Percentiles rank a stretch among this genome's conserved stretches.
Conservation (phyloP, 2,329 filamentous ascomycete species). For the Passalora sequoiae region DNA sequence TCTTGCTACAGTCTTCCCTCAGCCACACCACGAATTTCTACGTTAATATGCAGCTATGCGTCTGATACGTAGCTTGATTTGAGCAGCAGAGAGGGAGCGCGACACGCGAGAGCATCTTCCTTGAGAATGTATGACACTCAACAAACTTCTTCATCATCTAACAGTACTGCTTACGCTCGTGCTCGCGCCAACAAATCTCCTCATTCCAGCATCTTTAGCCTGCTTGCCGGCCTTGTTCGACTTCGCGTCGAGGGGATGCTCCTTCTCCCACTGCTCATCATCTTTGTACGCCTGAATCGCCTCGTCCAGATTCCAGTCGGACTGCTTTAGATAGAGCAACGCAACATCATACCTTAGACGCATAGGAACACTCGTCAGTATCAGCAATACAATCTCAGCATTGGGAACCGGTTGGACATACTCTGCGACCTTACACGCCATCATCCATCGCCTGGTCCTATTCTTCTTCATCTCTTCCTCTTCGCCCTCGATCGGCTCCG, state of each 20-base stretch:
- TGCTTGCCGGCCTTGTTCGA: conserved; percentile 42
- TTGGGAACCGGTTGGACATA: conserved; percentile 42
- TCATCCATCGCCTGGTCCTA: conserved; percentile 72
- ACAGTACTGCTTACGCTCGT: conserved; percentile 10
- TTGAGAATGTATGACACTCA: too few species aligned
- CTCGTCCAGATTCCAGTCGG: conserved; percentile 59
- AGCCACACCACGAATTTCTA: too few species aligned
- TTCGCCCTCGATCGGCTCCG: conserved; percentile 66
- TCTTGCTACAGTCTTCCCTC: too few species aligned
- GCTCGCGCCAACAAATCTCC: conserved; percentile 32
- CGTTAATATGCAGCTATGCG: too few species aligned
- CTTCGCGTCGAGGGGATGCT: conserved; percentile 54
- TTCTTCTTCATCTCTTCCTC: conserved; percentile 67
- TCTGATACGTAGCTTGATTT: too few species aligned
- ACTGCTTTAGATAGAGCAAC: conserved; percentile 67
- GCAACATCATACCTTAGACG: conserved; percentile 60
- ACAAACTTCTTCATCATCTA: conserved; percentile 1
- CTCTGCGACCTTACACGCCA: conserved; percentile 69
- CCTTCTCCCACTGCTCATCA: conserved; percentile 71
- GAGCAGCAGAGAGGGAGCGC: too few species aligned
- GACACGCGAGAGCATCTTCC: too few species aligned
- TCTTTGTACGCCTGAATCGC: conserved; percentile 62
- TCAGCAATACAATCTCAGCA: not conserved
- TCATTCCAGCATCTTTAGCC: conserved; percentile 31
- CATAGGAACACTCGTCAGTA: conserved; percentile 38